These are phyloP conservation scores for Melampsora abietis-canadensis DNA, from an alignment of 1,284 basidiomycete species.

Conservation along the genomic window DNA sequence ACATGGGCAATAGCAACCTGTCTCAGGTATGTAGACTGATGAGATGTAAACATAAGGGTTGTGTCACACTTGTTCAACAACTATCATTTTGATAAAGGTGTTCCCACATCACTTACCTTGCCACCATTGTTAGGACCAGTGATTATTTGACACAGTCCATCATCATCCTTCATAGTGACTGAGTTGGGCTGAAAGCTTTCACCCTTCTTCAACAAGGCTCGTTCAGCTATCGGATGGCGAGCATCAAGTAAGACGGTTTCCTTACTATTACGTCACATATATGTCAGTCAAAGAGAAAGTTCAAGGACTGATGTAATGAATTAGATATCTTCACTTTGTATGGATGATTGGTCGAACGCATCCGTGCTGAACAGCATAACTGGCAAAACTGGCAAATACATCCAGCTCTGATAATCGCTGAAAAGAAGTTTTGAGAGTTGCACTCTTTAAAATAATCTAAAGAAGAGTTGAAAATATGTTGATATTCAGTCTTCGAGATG, in stretches of 20 bases:
- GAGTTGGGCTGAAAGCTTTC: slow-evolving; percentile 38
- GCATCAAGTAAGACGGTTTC: slow-evolving; percentile 19
- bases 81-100: no score
- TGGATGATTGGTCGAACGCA: slow-evolving; percentile 31
- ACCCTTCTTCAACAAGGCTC: slow-evolving; percentile 19
- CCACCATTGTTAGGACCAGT: slow-evolving; percentile 42
- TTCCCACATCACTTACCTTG: slow-evolving; percentile 10
- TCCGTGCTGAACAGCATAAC: slow-evolving; percentile 22
- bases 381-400: slow-evolving; percentile 31
- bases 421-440: slow-evolving; percentile 18
- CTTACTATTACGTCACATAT: slow-evolving; percentile 14
- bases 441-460: slow-evolving; percentile 16
- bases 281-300: neutral
- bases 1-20: slow-evolving; percentile 87
- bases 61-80: no score
- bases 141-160: slow-evolving; percentile 36
- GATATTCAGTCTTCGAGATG: neutral
- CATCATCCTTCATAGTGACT: slow-evolving; percentile 18
- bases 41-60: neutral
- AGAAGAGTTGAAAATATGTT: neutral
- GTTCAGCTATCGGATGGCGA: slow-evolving; percentile 37
- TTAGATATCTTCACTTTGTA: slow-evolving; percentile 9
- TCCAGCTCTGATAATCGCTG: slow-evolving; percentile 21
- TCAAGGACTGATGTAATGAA: neutral
- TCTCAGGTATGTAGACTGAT: slow-evolving; percentile 84